Conservation (phyloP, 2,329 filamentous ascomycete genomes). For the Trichoderma oligosporum region DNA sequence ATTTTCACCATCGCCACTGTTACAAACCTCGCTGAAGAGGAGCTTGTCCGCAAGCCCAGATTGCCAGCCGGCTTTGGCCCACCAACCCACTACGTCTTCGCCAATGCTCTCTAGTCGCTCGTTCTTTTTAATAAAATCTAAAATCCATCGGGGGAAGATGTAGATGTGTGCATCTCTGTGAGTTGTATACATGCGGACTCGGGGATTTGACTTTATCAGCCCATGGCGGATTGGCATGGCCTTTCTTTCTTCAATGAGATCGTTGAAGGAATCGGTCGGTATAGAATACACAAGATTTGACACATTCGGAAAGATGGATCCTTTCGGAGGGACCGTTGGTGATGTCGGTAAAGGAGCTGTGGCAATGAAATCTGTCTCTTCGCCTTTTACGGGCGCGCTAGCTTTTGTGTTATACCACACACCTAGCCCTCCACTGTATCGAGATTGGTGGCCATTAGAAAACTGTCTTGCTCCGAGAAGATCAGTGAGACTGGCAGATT, state of each 20-base stretch:
- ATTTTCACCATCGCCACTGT: constrained; percentile 35
- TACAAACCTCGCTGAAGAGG: constrained; percentile 60
- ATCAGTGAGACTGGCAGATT: constrained; percentile 65
- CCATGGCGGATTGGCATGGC: constrained; percentile 71
- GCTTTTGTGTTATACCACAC: constrained; percentile 87
- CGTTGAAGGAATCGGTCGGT: constrained; percentile 84
- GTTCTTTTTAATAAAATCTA: constrained; percentile 77
- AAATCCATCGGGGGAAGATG: constrained; percentile 86
- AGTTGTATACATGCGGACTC: constrained; percentile 74
- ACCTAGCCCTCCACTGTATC: constrained; percentile 71
- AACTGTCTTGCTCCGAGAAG: constrained; percentile 49
- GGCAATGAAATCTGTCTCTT: constrained; percentile 89
- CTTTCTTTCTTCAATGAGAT: constrained; percentile 72
- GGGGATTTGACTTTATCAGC: constrained; percentile 69
- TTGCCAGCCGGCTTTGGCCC: constrained; percentile 94
- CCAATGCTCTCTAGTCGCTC: constrained; percentile 81
- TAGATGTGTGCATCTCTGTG: constrained; percentile 93
- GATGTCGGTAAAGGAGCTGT: constrained; percentile 64
- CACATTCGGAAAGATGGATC: constrained; percentile 63
- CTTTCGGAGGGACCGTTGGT: constrained; percentile 43
- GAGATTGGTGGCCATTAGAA: constrained; percentile 36
- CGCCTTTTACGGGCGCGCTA: constrained; percentile 74
- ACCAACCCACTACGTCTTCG: constrained; percentile 91
- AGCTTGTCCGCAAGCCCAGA: constrained; percentile 74
- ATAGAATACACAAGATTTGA: constrained; percentile 81